Percentiles rank a stretch among this genome's conserved stretches.
phyloP scores from a whole-genome alignment of 805 yeast genomes.

The Hanseniaspora lachancei region DNA sequence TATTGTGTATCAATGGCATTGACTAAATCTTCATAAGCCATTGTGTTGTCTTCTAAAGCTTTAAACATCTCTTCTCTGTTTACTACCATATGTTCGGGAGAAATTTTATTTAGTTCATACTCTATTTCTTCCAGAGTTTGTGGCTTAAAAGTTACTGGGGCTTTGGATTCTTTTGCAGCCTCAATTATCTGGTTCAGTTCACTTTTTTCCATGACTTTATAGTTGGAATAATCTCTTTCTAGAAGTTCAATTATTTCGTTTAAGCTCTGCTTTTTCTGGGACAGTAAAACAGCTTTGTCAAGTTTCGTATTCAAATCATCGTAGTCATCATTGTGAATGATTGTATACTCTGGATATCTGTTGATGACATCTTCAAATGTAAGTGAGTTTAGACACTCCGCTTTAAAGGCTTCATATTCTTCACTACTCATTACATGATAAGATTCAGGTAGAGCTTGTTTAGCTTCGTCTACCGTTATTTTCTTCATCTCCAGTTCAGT shows the following conservation, averaged over 20 bases:
- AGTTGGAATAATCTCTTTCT: conserved; percentile 8
- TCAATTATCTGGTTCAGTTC: not conserved
- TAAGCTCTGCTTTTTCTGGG: conserved; percentile 3
- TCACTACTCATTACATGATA: not conserved
- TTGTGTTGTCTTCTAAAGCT: conserved; percentile 6
- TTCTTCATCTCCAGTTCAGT: not conserved
- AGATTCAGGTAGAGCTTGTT: not conserved
- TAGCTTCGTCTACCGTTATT: not conserved
- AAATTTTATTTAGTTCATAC: not conserved
- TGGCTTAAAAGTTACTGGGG: not conserved
- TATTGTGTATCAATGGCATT: not conserved
- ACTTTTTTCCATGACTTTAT: conserved; percentile 7
- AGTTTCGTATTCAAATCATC: conserved; percentile 2
- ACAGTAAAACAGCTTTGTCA: not conserved
- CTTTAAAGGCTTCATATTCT: not conserved
- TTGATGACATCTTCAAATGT: not conserved
- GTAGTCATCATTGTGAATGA: conserved; percentile 5
- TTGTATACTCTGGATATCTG: not conserved
- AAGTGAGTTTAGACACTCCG: not conserved
- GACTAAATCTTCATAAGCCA: conserved; percentile 2
- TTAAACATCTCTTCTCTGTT: conserved; percentile 10
- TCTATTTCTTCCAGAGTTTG: not conserved
- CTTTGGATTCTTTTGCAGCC: not conserved
- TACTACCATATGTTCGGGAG: not conserved
- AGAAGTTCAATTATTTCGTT: not conserved